phyloP scores from a whole-genome alignment of 2,329 filamentous ascomycete species.

The Penicillium expansum region DNA sequence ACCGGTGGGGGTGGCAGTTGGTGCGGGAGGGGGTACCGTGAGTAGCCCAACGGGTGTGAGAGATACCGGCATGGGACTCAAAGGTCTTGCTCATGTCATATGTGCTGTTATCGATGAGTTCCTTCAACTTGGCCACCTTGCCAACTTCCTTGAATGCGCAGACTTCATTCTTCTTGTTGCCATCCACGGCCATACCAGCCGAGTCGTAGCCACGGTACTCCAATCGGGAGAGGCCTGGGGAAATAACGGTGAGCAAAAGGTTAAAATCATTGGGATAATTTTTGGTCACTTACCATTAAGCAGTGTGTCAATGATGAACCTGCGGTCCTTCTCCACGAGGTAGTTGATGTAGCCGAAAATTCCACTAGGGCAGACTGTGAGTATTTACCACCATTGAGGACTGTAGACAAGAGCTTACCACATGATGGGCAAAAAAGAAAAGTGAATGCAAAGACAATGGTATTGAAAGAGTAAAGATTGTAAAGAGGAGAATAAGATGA shows the following conservation, averaged over 20 bases:
- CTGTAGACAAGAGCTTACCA: constrained; percentile 29
- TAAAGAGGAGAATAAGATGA: constrained; percentile 2
- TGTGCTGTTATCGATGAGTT: constrained; percentile 80
- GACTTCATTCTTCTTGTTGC: constrained; percentile 98
- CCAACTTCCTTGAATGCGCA: constrained; percentile 98
- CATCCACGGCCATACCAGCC: constrained; percentile 90
- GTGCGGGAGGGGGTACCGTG: constrained; percentile 88
- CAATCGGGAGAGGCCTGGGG: constrained; percentile 80
- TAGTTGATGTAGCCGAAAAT: constrained; percentile 96
- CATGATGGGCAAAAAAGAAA: constrained; percentile 28
- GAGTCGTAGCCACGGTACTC: constrained; percentile 99
- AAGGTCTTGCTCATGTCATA: constrained; percentile 89
- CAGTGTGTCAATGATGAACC: constrained; percentile 91
- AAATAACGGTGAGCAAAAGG: constrained; percentile 9
- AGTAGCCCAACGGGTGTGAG: constrained; percentile 98
- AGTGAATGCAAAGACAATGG: background rate
- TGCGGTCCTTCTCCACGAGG: constrained; percentile 96
- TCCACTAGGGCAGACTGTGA: constrained; percentile 30
- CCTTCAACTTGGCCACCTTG: constrained; percentile 95
- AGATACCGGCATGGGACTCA: constrained; percentile 97
- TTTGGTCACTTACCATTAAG: constrained; percentile 69
- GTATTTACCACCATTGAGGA: constrained; percentile 2
- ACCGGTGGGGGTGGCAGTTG: constrained; percentile 99
- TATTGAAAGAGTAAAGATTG: background rate
- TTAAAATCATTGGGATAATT: too few species aligned